Conservation (phyloP, 306 rosid genomes). For the Rosa chinensis region DNA sequence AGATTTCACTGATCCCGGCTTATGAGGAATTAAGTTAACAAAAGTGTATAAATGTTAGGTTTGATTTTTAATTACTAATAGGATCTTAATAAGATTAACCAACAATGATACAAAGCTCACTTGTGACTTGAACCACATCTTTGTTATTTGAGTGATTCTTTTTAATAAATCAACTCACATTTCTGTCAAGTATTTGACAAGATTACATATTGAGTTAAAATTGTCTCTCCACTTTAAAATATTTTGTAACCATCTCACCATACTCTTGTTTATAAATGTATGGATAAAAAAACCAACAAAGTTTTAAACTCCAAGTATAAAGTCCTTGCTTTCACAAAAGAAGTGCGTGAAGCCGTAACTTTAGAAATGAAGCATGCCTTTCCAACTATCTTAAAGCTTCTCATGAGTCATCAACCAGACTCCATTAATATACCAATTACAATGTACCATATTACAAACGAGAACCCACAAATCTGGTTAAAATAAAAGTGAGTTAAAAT, state of each 20-base stretch:
- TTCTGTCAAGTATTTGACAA: background rate
- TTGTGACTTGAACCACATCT: no score
- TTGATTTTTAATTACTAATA: no score
- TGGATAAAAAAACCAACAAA: background rate
- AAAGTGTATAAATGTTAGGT: background rate
- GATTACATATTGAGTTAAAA: background rate
- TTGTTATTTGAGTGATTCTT: no score
- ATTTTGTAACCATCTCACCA: background rate
- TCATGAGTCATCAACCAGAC: background rate
- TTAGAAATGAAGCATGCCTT: background rate
- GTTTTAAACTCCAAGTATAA: background rate
- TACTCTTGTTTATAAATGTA: background rate
- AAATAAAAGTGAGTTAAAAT: background rate
- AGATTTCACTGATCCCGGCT: background rate
- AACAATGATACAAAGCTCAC: background rate
- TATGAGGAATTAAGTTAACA: background rate
- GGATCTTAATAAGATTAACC: background rate
- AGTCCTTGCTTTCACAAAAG: conserved; percentile 27
- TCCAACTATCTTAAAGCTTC: background rate
- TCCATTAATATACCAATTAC: conserved; percentile 11
- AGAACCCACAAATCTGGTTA: conserved; percentile 12
- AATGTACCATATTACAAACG: conserved; percentile 14
- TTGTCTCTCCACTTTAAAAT: background rate
- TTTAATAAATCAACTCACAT: background rate
- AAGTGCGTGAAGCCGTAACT: background rate